Evolutionary conservation across 2,329 filamentous ascomycete genomes (phyloP), one percentile per base, ranked within the genome.

Genomic region (Escovopsis weberi): DNA sequence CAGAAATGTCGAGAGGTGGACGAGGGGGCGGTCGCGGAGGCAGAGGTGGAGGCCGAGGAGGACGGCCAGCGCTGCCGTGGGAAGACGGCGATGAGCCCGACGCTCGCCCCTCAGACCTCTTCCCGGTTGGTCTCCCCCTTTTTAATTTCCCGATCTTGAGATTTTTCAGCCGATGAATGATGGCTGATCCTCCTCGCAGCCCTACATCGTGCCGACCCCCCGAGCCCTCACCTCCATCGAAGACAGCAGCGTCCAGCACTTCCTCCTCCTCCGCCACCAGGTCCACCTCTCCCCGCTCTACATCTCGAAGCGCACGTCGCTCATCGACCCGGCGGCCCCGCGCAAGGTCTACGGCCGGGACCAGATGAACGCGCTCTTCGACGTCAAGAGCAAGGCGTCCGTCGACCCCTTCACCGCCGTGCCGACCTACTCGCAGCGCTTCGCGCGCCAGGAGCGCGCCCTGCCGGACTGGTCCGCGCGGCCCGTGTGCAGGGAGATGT

Each of bases 341-440:
- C 55, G 59, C 41, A 65, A 60, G 47, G 59, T 53, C 55, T 77
- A 78, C 58, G 72, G 72, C 50, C 72, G 74, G 52, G 65, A 69
- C n/a, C 74, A 78, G 58, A 60, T 69, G 53, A 77, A 77, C 57
- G 67, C 68, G 48, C 68, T 67, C 43, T 78, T 71, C 59, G 70
- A 66, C 47, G 59, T 70, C 50, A 68, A 67, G 55, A 75, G 62
- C 59, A 72, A 69, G 51, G 72, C 72, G 33, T 73, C 69, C 11
- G 51, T 71, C 40, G 73, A 78, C 54, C 72, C 74, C 18, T 78
- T 78, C 55, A 67, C 64, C n/a, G 64, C 69, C 35, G 67, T 77
- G 43, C 72, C 71, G n/a, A 70, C 69, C 46, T 77, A 75, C 59
- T 73, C 70, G 37, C 66, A 75, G 50, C 66, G 67, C 44, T 76